Evolutionary conservation across 163 green algal genomes (phyloP), one percentile per base, ranked within the genome.

Genomic region (Volvox carteri): DNA sequence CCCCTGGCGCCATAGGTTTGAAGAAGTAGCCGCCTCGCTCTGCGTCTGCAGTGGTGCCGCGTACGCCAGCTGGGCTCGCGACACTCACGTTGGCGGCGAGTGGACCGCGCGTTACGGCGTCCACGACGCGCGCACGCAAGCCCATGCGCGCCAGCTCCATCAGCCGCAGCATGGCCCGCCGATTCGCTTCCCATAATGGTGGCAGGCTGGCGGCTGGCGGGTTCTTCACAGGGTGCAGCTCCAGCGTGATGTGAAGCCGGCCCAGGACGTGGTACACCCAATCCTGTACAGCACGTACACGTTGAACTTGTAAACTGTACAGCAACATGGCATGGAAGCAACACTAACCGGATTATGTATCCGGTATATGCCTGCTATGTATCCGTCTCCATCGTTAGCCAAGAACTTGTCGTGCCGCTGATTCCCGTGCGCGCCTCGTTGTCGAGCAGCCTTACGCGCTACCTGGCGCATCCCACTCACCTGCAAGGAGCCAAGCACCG

Each of bases 401-500:
- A n/a, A n/a, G n/a, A n/a, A n/a, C n/a, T n/a, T n/a, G n/a, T n/a
- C n/a, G n/a, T n/a, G n/a, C n/a, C n/a, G n/a, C n/a, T n/a, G n/a
- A n/a, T n/a, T n/a, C n/a, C n/a, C n/a, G n/a, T n/a, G n/a, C n/a
- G n/a, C n/a, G n/a, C n/a, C n/a, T n/a, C n/a, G n/a, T n/a, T n/a
- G n/a, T n/a, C n/a, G n/a, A n/a, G n/a, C n/a, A n/a, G n/a, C n/a
- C n/a, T n/a, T n/a, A n/a, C n/a, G n/a, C n/a, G n/a, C n/a, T n/a
- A n/a, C n/a, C n/a, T n/a, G n/a, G n/a, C n/a, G n/a, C n/a, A n/a
- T n/a, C 33, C 65, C 65, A 18, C 67, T 21, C 68, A 74, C 83
- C 83, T 88, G 84, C 84, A 89, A 28, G 11, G 72, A 84, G n/a
- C 84, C 84, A 25, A 89, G 72, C 72, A 89, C 84, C 8, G 72